Evolutionary conservation across 2,329 filamentous ascomycete species (phyloP), one percentile per base, ranked within the genome.

Genomic region (Xylariaceae sp.): DNA sequence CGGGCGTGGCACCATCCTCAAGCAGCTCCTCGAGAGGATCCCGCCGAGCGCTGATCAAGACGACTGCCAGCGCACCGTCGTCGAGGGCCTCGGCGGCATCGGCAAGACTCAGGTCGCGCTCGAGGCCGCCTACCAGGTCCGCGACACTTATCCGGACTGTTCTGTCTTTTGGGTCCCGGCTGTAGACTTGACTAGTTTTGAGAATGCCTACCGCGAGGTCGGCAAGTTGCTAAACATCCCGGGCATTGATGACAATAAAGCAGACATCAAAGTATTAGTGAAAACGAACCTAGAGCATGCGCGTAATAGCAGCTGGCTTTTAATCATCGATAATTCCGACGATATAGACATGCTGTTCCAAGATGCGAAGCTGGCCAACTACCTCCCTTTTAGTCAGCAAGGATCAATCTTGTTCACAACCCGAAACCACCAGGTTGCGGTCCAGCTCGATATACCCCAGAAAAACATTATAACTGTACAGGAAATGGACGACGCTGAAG

Each of bases 91-190:
- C 11, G 42, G 29, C 8, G 42, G 42, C 7, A 23, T 35, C 13
- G 30, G 42, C 11, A 45, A 35, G 11, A 45, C 30, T 4, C 30
- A 47, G 21, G n/a, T 47, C 32, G 44, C 44, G 3, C 32, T 47
- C 32, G 33, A 47, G 21, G 24, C 33, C 24, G 24, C 33, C 23
- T 39, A 39, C 10, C 44, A 15, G 3, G n/a, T 39, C 33, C 24
- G 24, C 6, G 23, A 37, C 10, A n/a, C 3, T 5, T 15, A 20
- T 39, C 44, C 33, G 6, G 24, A 36, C 32, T 39, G 44, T 16
- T 39, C 44, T 11, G 18, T 47, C 32, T 47, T 47, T 13, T 47
- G 44, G 44, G 33, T 47, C 5, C 44, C 44, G 2, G 33, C 20
- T 16, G 23, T 39, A 2, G 13, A 29, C 15, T 4, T 4, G 20